These are phyloP conservation scores for Solanum appendiculatum DNA, from an alignment of 257 asterid genomes.

Conservation along the genomic window DNA sequence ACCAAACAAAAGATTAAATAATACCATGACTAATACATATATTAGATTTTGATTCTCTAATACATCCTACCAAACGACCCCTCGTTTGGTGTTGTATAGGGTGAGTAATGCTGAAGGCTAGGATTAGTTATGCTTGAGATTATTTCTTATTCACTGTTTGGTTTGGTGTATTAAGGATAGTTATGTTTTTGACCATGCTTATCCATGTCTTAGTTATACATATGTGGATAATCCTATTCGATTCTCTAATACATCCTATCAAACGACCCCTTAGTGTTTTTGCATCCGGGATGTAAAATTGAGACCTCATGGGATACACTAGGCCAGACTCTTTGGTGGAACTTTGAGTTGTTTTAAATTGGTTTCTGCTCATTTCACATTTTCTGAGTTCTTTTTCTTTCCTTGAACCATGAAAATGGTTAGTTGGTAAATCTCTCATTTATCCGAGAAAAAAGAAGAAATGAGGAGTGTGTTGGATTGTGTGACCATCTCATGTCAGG, in stretches of 20 bases:
- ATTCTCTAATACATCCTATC: background rate
- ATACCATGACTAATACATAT: background rate
- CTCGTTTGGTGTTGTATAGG: background rate
- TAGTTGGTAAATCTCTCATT: background rate
- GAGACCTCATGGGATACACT: background rate
- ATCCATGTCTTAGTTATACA: background rate
- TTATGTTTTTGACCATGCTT: background rate
- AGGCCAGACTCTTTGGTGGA: background rate
- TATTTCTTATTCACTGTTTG: background rate
- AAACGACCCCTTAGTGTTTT: background rate
- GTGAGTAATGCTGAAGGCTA: background rate
- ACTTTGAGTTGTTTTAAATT: background rate
- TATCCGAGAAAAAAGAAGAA: background rate
- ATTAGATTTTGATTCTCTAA: background rate
- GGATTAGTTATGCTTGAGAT: background rate
- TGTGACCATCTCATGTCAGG: background rate
- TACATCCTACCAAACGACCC: background rate
- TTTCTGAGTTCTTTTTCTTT: background rate
- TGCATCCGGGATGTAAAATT: background rate
- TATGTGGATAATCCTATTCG: background rate
- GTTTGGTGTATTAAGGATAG: background rate
- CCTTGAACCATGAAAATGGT: background rate
- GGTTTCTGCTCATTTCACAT: background rate
- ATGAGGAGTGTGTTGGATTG: background rate
- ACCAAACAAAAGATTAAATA: background rate